phyloP scores from a whole-genome alignment of 176 grass and related monocot species.

The Poa annua region DNA sequence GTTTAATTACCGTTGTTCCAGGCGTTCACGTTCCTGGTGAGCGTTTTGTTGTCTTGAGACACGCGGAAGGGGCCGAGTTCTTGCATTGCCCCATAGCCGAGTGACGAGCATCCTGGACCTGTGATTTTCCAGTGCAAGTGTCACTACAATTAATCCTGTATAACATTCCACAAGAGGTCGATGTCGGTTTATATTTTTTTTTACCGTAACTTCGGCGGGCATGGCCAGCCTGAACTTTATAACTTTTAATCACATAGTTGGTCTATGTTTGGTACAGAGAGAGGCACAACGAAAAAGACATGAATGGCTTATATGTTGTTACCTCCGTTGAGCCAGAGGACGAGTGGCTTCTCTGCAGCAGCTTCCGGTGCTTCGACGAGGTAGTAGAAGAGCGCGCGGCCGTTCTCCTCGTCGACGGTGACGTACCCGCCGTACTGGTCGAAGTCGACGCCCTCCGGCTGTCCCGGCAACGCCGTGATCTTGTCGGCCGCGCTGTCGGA shows the following conservation, averaged over 20 bases:
- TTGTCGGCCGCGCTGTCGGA: constrained; percentile 33
- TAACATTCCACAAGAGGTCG: too few relatives aligned
- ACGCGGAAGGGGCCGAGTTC: constrained; percentile 56
- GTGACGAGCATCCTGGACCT: constrained; percentile 60
- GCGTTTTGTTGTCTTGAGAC: constrained; percentile 46
- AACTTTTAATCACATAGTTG: too few relatives aligned
- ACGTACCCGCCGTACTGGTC: constrained; percentile 50
- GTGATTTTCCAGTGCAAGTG: too few relatives aligned
- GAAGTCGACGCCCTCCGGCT: constrained; percentile 25
- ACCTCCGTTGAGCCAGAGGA: constrained; percentile 64
- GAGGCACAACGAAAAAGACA: too few relatives aligned
- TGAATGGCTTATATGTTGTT: background rate
- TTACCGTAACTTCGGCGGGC: too few relatives aligned
- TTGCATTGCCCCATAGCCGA: constrained; percentile 48
- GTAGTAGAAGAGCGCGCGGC: constrained; percentile 55
- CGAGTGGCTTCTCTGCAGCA: constrained; percentile 25
- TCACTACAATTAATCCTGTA: too few relatives aligned
- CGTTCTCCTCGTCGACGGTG: constrained; percentile 37
- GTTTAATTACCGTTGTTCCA: constrained; percentile 55
- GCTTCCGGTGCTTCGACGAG: constrained; percentile 33
- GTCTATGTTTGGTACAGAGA: too few relatives aligned
- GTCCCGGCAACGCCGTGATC: constrained; percentile 43
- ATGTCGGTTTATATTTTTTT: too few relatives aligned
- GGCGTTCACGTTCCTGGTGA: constrained; percentile 42
- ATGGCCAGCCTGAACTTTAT: too few relatives aligned